These are phyloP conservation scores for Deinandra increscens DNA, from an alignment of 129 eudicot genomes.

Conservation along the genomic window DNA sequence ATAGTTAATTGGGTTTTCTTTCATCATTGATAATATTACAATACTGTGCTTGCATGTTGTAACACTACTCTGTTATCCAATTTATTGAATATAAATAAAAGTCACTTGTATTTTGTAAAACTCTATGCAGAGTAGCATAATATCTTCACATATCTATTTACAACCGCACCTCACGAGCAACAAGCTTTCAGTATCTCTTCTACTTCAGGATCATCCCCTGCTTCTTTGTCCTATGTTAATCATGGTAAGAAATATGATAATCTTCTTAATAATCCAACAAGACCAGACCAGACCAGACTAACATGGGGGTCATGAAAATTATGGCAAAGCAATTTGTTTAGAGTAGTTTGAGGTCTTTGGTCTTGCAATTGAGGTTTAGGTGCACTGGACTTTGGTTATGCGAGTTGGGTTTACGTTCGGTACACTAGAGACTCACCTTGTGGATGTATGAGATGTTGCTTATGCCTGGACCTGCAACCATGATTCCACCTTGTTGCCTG, in stretches of 20 bases:
- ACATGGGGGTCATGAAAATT: too few relatives aligned
- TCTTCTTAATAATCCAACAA: neutral
- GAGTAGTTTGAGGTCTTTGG: neutral
- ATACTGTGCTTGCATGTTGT: slow-evolving; percentile 25
- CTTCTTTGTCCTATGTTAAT: slow-evolving; percentile 73
- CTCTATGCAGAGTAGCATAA: slow-evolving; percentile 6
- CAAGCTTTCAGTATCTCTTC: slow-evolving; percentile 77
- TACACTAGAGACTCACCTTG: slow-evolving; percentile 49
- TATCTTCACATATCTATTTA: slow-evolving; percentile 13
- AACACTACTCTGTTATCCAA: slow-evolving; percentile 20
- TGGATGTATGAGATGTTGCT: slow-evolving; percentile 83
- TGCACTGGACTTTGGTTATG: neutral
- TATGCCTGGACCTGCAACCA: slow-evolving; percentile 98
- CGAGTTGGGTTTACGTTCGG: slow-evolving; percentile 17
- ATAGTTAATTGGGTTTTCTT: slow-evolving; percentile 15
- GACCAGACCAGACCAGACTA: neutral
- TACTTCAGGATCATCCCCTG: slow-evolving; percentile 92
- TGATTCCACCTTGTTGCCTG: slow-evolving; percentile 97
- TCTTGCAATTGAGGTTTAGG: neutral
- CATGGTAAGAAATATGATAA: slow-evolving; percentile 13
- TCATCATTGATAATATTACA: slow-evolving; percentile 3
- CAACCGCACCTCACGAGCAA: slow-evolving; percentile 43
- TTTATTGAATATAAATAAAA: slow-evolving; percentile 30
- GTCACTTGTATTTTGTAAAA: slow-evolving; percentile 5
- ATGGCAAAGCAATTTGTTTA: too few relatives aligned